Evolutionary conservation across 129 eudicot species (phyloP).

Genomic region (Pseudognaphalium luteoalbum): DNA sequence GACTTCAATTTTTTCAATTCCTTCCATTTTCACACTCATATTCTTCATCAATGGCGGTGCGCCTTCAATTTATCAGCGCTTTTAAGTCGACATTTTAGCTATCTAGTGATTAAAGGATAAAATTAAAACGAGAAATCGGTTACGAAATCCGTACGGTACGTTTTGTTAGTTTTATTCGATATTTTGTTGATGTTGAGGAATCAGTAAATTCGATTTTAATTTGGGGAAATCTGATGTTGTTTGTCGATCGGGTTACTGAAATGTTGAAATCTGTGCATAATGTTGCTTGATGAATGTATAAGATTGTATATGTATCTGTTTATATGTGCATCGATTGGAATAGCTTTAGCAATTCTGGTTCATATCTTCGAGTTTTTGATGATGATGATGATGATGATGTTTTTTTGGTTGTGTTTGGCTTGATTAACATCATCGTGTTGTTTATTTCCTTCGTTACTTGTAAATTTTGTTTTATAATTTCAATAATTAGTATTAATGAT

Average conservation of each 20-base stretch:
- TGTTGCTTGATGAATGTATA: too few relatives aligned
- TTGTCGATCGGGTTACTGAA: constrained; percentile 21
- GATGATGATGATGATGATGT: background rate
- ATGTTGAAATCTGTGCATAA: background rate
- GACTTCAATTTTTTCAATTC: background rate
- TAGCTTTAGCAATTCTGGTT: background rate
- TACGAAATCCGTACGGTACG: constrained; percentile 20
- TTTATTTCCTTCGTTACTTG: constrained; percentile 1
- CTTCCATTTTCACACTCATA: background rate
- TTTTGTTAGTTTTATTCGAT: constrained; percentile 10
- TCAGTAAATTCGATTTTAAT: constrained; percentile 9
- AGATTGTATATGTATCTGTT: too few relatives aligned
- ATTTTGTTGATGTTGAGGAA: constrained; percentile 8
- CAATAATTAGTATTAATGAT: background rate
- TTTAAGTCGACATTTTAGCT: background rate
- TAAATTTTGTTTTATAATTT: background rate
- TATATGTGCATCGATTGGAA: too few relatives aligned
- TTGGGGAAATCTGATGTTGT: constrained; percentile 23
- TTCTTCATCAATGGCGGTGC: constrained; percentile 1
- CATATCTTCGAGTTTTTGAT: background rate
- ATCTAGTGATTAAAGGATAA: background rate
- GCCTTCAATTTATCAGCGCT: background rate
- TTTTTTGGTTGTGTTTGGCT: background rate
- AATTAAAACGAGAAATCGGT: background rate
- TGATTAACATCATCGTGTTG: constrained; percentile 11